These are phyloP conservation scores for Daldinia eschscholtzii DNA, from an alignment of 2,329 filamentous ascomycete species.

Conservation along the genomic window DNA sequence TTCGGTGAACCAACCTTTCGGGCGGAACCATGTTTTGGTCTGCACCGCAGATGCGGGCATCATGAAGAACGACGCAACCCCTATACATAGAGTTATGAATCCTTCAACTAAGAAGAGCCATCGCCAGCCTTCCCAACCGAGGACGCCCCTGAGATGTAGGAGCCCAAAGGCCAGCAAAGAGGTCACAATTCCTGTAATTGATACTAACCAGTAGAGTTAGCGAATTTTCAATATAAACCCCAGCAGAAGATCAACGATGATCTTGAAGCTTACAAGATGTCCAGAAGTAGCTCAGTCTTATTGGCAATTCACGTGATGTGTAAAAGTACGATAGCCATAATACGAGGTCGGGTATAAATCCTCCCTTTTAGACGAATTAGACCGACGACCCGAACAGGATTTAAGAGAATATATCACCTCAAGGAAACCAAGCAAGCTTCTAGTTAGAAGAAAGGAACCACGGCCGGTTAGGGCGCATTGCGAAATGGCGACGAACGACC, in stretches of 20 bases:
- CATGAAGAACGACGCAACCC: conserved; percentile 64
- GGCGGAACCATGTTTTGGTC: conserved; percentile 63
- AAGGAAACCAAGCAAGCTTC: conserved; percentile 48
- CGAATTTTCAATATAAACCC: not conserved
- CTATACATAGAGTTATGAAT: conserved; percentile 63
- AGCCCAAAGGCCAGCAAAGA: conserved; percentile 56
- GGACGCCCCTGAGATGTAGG: conserved; percentile 55
- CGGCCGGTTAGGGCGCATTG: conserved; percentile 48
- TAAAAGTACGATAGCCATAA: conserved; percentile 55
- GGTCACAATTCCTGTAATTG: conserved; percentile 52
- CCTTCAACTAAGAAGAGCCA: conserved; percentile 71
- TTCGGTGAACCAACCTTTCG: conserved; percentile 69
- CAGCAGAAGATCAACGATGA: not conserved
- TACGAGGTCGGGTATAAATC: conserved; percentile 54
- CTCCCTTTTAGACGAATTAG: conserved; percentile 48
- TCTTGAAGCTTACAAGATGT: conserved; percentile 44
- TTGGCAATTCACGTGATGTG: conserved; percentile 55
- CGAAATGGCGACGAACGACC: conserved; percentile 50
- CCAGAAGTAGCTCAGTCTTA: conserved; percentile 58
- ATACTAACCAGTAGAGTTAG: conserved; percentile 38
- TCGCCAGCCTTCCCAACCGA: conserved; percentile 56
- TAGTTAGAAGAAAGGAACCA: conserved; percentile 46
- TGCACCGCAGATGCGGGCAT: conserved; percentile 64
- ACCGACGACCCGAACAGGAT: not conserved
- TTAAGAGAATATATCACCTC: conserved; percentile 38